Base-by-base conservation (phyloP, 1,284 basidiomycete species). In the Lentinula novae-zelandiae region DNA sequence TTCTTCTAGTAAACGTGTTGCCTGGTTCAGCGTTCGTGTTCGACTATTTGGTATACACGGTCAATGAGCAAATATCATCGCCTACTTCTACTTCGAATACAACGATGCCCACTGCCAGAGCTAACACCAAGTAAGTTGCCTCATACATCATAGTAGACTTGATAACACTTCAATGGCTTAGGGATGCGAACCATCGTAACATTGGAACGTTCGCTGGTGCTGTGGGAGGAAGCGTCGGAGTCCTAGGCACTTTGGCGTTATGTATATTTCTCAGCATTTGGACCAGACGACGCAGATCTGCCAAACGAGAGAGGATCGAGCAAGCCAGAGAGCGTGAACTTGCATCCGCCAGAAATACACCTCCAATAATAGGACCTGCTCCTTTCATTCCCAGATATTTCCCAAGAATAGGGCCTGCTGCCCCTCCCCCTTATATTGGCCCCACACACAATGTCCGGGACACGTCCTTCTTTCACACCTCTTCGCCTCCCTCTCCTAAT, bases 331-430 rank as follows among this genome's bases (percentile, higher is more conserved):
- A 60, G 13, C 44, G 38, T 13, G 60, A 57, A 40, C 42, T 38
- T 12, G 44, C 31, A 12, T n/a, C 22, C 15, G 1, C 57, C 48
- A 40, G 42, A 17, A 46, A 77, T 73, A 71, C 72, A 60, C 76
- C 78, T 63, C 70, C 67, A 51, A 78, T 78, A 75, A 68, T 71
- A 46, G 79, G 78, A 5, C 78, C 81, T 39, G 71, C 71, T 10
- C 75, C 78, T 13, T 84, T 84, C 68, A 71, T 82, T 27, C 82
- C 82, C 66, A 76, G 81, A 65, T 84, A 78, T 69, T 83, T 83
- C 76, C 81, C 81, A 48, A 80, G 79, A 10, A 79, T 78, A 0
- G 68, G 76, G 42, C 72, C 75, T 36, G 65, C 74, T 15, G 75
- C 77, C 5, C 78, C 79, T n/a, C 77, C 78, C 39, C 67, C 71